Conservation (phyloP, 306 rosid genomes). For the Vigna mungo region DNA sequence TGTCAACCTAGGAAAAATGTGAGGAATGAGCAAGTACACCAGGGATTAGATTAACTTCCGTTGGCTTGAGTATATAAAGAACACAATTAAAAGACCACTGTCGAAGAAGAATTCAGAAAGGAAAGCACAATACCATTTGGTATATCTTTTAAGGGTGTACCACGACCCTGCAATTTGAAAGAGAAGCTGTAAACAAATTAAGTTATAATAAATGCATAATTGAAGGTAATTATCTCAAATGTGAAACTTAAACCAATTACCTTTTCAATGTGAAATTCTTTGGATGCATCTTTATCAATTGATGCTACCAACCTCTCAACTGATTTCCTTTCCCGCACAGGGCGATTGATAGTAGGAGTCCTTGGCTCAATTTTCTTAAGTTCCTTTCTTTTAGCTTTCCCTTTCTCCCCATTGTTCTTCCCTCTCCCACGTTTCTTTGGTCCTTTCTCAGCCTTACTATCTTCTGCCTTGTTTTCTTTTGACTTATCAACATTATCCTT, state of each 20-base stretch:
- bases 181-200: conserved; percentile 41
- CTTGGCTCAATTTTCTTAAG: conserved; percentile 62
- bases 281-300: conserved; percentile 68
- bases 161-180: conserved; percentile 79
- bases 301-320: conserved; percentile 97
- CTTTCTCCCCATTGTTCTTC: conserved; percentile 51
- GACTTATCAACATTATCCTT: conserved; percentile 46
- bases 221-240: conserved; percentile 17
- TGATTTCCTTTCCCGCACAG: conserved; percentile 89
- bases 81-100: conserved; percentile 16
- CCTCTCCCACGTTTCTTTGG: conserved; percentile 60
- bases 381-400: conserved; percentile 57
- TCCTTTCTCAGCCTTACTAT: conserved; percentile 55
- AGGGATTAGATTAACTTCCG: conserved; percentile 1
- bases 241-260: conserved; percentile 48
- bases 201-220: conserved; percentile 30
- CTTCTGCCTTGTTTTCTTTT: conserved; percentile 46
- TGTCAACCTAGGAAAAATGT: conserved; percentile 1
- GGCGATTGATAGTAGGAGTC: conserved; percentile 86
- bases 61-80: conserved; percentile 2
- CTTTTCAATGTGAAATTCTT: conserved; percentile 91
- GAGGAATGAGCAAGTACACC: conserved; percentile 21
- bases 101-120: conserved; percentile 29
- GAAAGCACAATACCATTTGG: conserved; percentile 74
- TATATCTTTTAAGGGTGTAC: conserved; percentile 91